Evolutionary conservation across 176 grass and related monocot genomes (phyloP), one percentile per base, ranked within the genome.

Genomic region (Microstegium vimineum): DNA sequence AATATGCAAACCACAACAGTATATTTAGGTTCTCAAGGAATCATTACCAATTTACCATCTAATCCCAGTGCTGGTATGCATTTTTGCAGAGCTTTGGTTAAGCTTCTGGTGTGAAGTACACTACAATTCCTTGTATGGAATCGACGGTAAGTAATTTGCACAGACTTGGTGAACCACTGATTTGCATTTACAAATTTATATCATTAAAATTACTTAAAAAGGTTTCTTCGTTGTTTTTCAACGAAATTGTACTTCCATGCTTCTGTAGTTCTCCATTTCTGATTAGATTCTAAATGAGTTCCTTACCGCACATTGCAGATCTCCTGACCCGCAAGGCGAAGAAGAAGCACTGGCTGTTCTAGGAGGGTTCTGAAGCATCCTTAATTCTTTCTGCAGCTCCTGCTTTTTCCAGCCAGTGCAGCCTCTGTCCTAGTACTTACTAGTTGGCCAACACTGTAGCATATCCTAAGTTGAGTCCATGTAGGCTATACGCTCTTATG

Each of bases 21-120:
- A 9, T 10, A 11, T 5, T 2, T 41, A 33, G 16, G 59, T 30
- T 26, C 4, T 0, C 20, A 63, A 10, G 9, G 2, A 82, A 69
- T 51, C 36, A 40, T 40, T 28, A 25, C 43, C 43, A 54, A 61
- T 23, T 93, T 18, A 26, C 37, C 37, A 56, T 68, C 36, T 93
- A 41, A 77, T 86, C 73, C 32, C 56, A 79, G 88, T 6, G 30
- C 17, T 71, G 65, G 5, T 34, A 17, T 5, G 11, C 61, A 45
- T 73, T 83, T 67, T 82, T 91, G 68, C 77, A 99, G 96, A 87
- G 89, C 30, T 99, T 33, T 99, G 96, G 96, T 83, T 99, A 49
- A 99, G 96, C 79, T 95, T 94, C 71, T 99, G 96, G 97, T 95
- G 93, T 52, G 96, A 99, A 90, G 96, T 99, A 66, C 96, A 99